Evolutionary conservation across 139 green algal species (phyloP), one percentile per base, ranked within the genome.

Genomic region (Pleodorina starrii): DNA sequence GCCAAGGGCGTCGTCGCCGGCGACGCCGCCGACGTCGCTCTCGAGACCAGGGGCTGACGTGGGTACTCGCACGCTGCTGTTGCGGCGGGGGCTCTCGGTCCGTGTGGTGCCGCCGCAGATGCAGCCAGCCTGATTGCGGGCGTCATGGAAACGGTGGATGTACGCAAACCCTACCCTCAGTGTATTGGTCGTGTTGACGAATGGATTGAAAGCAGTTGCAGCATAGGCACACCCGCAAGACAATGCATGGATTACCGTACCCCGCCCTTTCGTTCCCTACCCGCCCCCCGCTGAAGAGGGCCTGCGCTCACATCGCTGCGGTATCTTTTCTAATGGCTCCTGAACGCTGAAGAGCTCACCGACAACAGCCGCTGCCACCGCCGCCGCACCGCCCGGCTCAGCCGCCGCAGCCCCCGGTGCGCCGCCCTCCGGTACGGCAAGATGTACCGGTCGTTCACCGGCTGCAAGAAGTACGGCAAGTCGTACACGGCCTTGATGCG

Each of bases 401-500:
- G 9, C 11, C 72, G 51, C 35, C 72, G 50, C 36, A 66, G 6
- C 36, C 35, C 51, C 14, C 42, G 54, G 42, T 90, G 36, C 40
- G 38, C 57, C 16, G 72, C 72, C 29, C 25, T 14, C 42, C 76
- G 48, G 72, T 48, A 44, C 51, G 85, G 85, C 50, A 75, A 40
- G 57, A 90, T 90, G 85, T 57, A 85, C 1, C 85, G 73, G 25
- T 84, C 85, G 74, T 84, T 85, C 21, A 84, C 7, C 5, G 23
- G 0, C 21, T 86, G 75, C 75, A 90, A 57, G 32, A 46, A 17
- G 72, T 16, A 44, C 72, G 78, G 79, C 32, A 77, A 80, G 9
- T 88, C 66, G 57, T 77, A 90, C 69, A 89, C 48, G 12, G 86
- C 86, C 75, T 86, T 86, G 48, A 90, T 90, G 1, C 50, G 72